Percentiles rank a stretch among this genome's conserved stretches.
Conservation (phyloP, 441 rosid species). For the Eutrema salsugineum region DNA sequence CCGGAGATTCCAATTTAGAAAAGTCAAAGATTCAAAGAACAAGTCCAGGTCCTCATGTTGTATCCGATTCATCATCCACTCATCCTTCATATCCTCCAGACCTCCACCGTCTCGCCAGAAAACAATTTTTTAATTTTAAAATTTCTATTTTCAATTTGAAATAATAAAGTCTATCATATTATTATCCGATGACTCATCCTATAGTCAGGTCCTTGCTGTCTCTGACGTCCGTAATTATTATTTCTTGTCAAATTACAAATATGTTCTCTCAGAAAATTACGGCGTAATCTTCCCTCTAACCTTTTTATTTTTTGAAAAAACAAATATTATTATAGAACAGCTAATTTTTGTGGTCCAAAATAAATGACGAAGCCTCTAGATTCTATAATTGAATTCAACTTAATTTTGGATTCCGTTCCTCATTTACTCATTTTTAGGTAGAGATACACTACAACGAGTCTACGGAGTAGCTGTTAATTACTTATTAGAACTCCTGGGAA, state of each 20-base stretch:
- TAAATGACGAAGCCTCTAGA: constrained; percentile 11
- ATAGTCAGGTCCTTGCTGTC: constrained; percentile 31
- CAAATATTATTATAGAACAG: background rate
- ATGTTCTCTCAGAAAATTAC: constrained; percentile 16
- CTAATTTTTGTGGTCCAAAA: constrained; percentile 20
- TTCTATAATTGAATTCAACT: background rate
- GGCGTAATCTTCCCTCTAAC: constrained; percentile 13
- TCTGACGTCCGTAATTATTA: constrained; percentile 13
- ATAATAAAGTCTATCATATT: background rate
- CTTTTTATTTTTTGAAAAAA: background rate
- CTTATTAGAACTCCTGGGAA: background rate
- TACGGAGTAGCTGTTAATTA: background rate
- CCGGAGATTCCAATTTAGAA: constrained; percentile 25
- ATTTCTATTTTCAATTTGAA: background rate
- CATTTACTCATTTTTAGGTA: background rate
- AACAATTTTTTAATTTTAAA: background rate
- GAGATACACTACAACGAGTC: background rate
- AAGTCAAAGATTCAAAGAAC: constrained; percentile 35
- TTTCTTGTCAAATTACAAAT: background rate
- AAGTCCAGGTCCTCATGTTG: constrained; percentile 17
- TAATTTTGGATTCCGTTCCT: background rate
- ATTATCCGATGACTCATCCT: constrained; percentile 29
- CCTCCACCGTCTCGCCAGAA: constrained; percentile 20
- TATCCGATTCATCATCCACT: constrained; percentile 30
- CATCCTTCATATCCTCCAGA: constrained; percentile 26